Conservation (phyloP, 768 basidiomycete species). For the Xerocomellus chrysenteron region DNA sequence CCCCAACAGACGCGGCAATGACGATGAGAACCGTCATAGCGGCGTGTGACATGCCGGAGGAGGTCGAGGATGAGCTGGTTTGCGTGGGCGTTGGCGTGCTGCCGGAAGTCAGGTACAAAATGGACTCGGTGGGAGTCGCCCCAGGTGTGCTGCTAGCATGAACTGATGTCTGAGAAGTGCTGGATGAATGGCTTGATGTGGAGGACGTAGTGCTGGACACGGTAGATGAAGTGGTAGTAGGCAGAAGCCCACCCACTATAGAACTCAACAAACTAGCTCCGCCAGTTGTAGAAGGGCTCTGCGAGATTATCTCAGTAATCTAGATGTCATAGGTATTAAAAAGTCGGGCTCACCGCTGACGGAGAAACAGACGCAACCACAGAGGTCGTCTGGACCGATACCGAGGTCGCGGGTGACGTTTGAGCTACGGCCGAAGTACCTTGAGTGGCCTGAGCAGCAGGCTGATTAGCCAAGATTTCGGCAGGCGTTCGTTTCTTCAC, state of each 20-base stretch:
- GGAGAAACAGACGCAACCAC: slow-evolving; percentile 12
- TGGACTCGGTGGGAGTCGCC: slow-evolving; percentile 48
- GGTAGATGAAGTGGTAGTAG: slow-evolving; percentile 19
- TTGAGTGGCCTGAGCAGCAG: slow-evolving; percentile 27
- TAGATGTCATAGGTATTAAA: not conserved
- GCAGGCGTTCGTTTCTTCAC: slow-evolving; percentile 60
- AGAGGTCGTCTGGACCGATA: slow-evolving; percentile 13
- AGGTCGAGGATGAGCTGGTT: slow-evolving; percentile 15
- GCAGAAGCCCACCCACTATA: slow-evolving; percentile 10
- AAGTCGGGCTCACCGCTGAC: slow-evolving; percentile 20
- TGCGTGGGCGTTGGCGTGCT: slow-evolving; percentile 22
- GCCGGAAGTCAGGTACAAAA: slow-evolving; percentile 35
- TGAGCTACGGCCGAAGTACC: slow-evolving; percentile 10
- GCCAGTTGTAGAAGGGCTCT: slow-evolving; percentile 15
- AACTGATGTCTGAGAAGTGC: slow-evolving; percentile 8
- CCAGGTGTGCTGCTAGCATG: slow-evolving; percentile 34
- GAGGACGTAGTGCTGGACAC: slow-evolving; percentile 18
- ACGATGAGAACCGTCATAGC: slow-evolving; percentile 65
- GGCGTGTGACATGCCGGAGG: slow-evolving; percentile 42
- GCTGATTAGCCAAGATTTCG: not conserved
- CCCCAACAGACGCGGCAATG: slow-evolving; percentile 67
- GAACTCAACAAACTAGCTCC: slow-evolving; percentile 7
- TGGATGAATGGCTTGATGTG: slow-evolving; percentile 15
- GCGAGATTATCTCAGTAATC: not conserved
- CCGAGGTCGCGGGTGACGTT: slow-evolving; percentile 15